Conservation (phyloP, 108 stramenopile species). For the Discostella stelligeroides region DNA sequence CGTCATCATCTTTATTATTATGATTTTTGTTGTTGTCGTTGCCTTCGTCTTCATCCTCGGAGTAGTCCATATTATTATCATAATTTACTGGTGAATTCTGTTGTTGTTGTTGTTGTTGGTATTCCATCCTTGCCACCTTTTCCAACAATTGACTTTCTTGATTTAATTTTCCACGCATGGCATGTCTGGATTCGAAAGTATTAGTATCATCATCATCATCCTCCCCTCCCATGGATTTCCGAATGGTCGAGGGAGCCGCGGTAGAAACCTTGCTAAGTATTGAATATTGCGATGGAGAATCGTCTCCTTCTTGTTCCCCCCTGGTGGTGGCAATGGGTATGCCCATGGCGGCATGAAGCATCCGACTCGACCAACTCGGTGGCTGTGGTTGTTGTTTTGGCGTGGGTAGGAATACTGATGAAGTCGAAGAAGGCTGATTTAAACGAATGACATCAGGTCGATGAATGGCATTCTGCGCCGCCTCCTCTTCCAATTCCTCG, state of each 20-base stretch:
- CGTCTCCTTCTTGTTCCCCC: no score
- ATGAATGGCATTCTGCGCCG: neutral
- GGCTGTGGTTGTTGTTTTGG: neutral
- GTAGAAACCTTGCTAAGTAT: slow-evolving; percentile 31
- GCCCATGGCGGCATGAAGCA: slow-evolving; percentile 42
- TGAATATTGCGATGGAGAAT: slow-evolving; percentile 24
- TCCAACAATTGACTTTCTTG: slow-evolving; percentile 14
- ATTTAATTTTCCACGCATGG: slow-evolving; percentile 1
- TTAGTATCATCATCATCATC: no score
- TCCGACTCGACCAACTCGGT: slow-evolving; percentile 27
- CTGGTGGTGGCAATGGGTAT: no score
- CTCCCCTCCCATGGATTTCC: no score
- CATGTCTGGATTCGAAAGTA: slow-evolving; percentile 14
- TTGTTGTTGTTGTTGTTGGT: no score
- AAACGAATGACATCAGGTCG: slow-evolving; percentile 6
- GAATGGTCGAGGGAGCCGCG: slow-evolving; percentile 20
- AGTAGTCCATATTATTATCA: no score
- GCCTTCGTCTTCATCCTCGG: slow-evolving; percentile 1
- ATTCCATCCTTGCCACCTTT: neutral
- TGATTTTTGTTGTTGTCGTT: no score
- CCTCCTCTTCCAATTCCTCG: slow-evolving; percentile 30
- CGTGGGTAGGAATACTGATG: neutral
- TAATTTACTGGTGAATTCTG: no score
- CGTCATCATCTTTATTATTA: no score
- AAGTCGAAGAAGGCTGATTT: neutral